Percentiles rank a stretch among this genome's conserved stretches.
These are phyloP conservation scores for Fraxinus velutina DNA, from an alignment of 305 asterid species.

Conservation along the genomic window DNA sequence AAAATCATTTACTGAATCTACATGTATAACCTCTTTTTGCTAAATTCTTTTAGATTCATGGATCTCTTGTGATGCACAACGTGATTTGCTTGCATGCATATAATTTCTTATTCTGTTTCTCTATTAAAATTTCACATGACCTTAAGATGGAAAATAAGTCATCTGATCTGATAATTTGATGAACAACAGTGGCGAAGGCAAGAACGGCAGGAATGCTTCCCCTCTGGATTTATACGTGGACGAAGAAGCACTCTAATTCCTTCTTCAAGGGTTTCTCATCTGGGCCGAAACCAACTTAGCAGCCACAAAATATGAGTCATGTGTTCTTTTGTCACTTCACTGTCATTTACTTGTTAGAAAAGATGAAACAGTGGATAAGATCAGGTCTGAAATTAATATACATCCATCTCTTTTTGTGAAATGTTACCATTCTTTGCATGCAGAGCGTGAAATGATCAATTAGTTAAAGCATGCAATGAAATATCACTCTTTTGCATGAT, in stretches of 20 bases:
- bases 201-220: conserved; percentile 29
- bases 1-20: no score
- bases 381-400: background rate
- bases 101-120: no score
- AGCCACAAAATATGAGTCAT: background rate
- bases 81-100: no score
- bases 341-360: background rate
- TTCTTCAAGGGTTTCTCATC: conserved; percentile 36
- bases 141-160: conserved; percentile 27
- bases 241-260: conserved; percentile 36
- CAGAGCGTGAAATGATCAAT: background rate
- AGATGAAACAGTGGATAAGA: background rate
- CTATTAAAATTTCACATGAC: no score
- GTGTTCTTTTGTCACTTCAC: background rate
- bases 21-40: no score
- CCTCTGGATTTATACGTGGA: conserved; percentile 25
- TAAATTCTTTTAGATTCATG: no score
- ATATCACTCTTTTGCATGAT: background rate
- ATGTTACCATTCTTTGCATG: no score
- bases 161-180: conserved; percentile 33
- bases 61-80: no score
- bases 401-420: background rate
- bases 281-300: conserved; percentile 44
- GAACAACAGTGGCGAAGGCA: conserved; percentile 26
- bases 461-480: background rate